Conservation (phyloP, 768 basidiomycete species). For the Pholiota molesta region DNA sequence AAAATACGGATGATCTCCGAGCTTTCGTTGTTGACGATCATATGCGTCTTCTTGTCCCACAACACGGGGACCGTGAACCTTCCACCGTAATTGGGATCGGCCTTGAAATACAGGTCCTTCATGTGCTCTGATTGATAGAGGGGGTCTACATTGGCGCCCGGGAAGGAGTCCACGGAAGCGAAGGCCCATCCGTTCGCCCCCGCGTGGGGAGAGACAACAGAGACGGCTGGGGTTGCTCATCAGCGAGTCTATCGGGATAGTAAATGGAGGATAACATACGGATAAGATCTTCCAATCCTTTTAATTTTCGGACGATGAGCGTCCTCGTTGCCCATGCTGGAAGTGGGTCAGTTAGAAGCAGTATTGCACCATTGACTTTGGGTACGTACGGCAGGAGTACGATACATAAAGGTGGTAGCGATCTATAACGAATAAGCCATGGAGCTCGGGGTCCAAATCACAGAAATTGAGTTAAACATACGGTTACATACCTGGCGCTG, state of each 20-base stretch:
- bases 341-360: constrained; percentile 3
- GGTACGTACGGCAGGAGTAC: constrained; percentile 74
- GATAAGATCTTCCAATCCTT: constrained; percentile 86
- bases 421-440: constrained; percentile 44
- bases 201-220: constrained; percentile 87
- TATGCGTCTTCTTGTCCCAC: constrained; percentile 88
- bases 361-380: neutral
- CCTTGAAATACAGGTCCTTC: constrained; percentile 84
- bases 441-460: neutral
- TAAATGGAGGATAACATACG: constrained; percentile 46
- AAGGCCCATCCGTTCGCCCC: constrained; percentile 88
- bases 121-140: constrained; percentile 70
- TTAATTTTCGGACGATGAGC: constrained; percentile 86
- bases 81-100: constrained; percentile 70
- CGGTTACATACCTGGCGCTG: constrained; percentile 81
- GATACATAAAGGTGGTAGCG: constrained; percentile 94
- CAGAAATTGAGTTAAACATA: too few relatives aligned
- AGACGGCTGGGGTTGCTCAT: constrained; percentile 55
- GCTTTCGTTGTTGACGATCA: constrained; percentile 95
- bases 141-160: constrained; percentile 75
- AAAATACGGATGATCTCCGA: constrained; percentile 95
- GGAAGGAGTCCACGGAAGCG: constrained; percentile 65
- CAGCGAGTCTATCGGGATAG: neutral
- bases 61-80: constrained; percentile 86
- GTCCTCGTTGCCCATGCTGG: constrained; percentile 93